Conservation (phyloP, 768 basidiomycete species). For the Boletus subparvulus region DNA sequence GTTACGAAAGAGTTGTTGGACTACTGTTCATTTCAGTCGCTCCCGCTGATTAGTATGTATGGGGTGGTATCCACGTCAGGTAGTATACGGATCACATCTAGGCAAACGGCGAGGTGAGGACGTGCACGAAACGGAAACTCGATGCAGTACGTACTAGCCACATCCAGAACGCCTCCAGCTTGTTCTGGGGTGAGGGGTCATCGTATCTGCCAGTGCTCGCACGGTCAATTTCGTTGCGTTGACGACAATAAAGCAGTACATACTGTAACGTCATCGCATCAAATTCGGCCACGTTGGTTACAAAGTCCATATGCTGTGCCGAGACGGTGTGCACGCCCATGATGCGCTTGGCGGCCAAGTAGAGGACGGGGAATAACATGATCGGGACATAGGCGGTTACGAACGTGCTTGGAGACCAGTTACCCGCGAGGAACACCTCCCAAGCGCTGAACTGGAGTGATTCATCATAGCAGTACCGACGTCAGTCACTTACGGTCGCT, state of each 20-base stretch:
- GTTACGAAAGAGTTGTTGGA: too few species aligned
- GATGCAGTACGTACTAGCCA: conserved; percentile 20
- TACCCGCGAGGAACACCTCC: conserved; percentile 37
- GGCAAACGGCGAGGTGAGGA: not conserved
- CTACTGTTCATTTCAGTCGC: too few species aligned
- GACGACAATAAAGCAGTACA: too few species aligned
- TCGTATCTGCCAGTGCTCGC: conserved; percentile 12
- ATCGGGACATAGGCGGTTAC: conserved; percentile 44
- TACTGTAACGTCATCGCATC: conserved; percentile 26
- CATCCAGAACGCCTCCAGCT: conserved; percentile 24
- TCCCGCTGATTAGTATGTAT: too few species aligned
- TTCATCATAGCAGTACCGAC: not conserved
- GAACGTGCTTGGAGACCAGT: conserved; percentile 39
- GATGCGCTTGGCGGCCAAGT: conserved; percentile 27
- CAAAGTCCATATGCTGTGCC: conserved; percentile 27
- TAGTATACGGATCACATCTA: conserved; percentile 7
- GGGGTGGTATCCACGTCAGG: not conserved
- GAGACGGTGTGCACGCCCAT: conserved; percentile 11
- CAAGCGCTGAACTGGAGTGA: conserved; percentile 37
- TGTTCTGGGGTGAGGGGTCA: conserved; percentile 26
- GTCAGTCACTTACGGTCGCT: not conserved
- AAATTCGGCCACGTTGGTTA: conserved; percentile 21
- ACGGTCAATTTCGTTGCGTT: not conserved
- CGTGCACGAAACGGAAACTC: not conserved
- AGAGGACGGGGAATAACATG: conserved; percentile 47